phyloP scores from a whole-genome alignment of 2,329 filamentous ascomycete species.

The Hypoxylon sp. region DNA sequence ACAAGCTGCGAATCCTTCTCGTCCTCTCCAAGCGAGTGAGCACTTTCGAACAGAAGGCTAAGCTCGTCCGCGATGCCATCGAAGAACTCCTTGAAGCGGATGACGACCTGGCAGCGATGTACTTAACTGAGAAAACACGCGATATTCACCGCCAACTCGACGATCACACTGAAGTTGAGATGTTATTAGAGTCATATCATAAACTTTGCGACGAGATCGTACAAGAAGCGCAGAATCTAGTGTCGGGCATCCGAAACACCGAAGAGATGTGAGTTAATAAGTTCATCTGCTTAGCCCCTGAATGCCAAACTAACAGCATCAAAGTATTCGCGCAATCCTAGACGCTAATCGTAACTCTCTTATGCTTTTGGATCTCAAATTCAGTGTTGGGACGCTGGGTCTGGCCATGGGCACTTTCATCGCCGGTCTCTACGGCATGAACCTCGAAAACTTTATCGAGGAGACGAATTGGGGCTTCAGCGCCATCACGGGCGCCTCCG shows the following conservation, averaged over 20 bases:
- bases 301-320: conserved; percentile 33
- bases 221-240: conserved; percentile 91
- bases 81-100: conserved; percentile 96
- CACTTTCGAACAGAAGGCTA: conserved; percentile 97
- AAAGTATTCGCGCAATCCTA: conserved; percentile 92
- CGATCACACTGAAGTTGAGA: conserved; percentile 96
- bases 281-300: not conserved
- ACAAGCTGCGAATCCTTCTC: conserved; percentile 90
- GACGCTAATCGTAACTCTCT: conserved; percentile 98
- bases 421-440: conserved; percentile 99
- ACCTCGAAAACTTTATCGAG: conserved; percentile 98
- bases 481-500: conserved; percentile 79
- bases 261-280: conserved; percentile 86
- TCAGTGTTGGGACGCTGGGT: conserved; percentile 95
- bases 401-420: conserved; percentile 95
- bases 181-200: conserved; percentile 96
- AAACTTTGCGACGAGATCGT: conserved; percentile 99
- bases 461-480: conserved; percentile 90
- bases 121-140: conserved; percentile 87
- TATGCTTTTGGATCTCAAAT: conserved; percentile 97
- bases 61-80: conserved; percentile 92
- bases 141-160: conserved; percentile 81
- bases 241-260: conserved; percentile 95
- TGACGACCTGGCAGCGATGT: conserved; percentile 95
- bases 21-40: conserved; percentile 96